These are phyloP conservation scores for Paramecium sexaurelia DNA, from an alignment of 73 alveolate genomes.

Conservation along the genomic window DNA sequence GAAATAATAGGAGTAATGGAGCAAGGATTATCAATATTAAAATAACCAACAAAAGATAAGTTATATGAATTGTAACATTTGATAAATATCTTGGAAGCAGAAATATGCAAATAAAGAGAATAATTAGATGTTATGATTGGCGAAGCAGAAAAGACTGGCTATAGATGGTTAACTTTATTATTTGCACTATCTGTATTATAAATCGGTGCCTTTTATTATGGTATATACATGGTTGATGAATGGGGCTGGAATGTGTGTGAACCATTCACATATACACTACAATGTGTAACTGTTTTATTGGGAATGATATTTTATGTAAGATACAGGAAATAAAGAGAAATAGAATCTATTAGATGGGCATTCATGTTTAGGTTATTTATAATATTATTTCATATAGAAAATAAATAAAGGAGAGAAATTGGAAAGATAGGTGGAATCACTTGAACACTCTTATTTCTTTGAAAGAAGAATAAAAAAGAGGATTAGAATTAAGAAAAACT, in stretches of 20 bases:
- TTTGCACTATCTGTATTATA: background rate
- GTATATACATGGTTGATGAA: slow-evolving; percentile 53
- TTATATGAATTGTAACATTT: slow-evolving; percentile 15
- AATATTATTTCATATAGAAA: background rate
- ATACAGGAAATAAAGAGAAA: slow-evolving; percentile 37
- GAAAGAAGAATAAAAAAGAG: background rate
- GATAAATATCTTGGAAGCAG: slow-evolving; percentile 12
- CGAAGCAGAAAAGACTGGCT: slow-evolving; percentile 26
- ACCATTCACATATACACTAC: slow-evolving; percentile 16
- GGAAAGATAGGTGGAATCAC: slow-evolving; percentile 59
- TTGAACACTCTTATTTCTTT: background rate
- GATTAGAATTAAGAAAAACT: background rate
- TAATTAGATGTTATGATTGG: background rate
- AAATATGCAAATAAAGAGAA: background rate
- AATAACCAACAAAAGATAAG: slow-evolving; percentile 25
- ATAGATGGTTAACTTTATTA: background rate
- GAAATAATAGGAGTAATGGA: background rate
- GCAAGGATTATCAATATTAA: background rate
- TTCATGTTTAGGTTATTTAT: slow-evolving; percentile 9
- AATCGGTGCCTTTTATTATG: slow-evolving; percentile 29
- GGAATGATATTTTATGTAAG: slow-evolving; percentile 50
- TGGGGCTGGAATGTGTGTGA: slow-evolving; percentile 60
- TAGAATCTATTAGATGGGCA: slow-evolving; percentile 36
- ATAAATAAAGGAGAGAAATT: background rate
- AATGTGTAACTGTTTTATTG: slow-evolving; percentile 25